phyloP scores from a whole-genome alignment of 148 eudicot genomes.

The Euryodendron excelsum region DNA sequence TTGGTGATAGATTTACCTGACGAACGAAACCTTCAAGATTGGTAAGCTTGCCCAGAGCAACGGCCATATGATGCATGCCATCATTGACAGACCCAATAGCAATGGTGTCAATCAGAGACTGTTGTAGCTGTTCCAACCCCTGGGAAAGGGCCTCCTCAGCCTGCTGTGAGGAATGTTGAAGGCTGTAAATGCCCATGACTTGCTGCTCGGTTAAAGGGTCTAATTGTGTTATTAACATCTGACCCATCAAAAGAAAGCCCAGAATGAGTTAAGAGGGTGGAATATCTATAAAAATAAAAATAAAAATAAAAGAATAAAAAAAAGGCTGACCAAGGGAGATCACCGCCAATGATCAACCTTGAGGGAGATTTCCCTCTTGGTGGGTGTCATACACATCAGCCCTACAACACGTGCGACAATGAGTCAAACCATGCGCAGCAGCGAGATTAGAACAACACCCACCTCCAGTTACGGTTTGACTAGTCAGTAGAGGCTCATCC shows the following conservation, averaged over 20 bases:
- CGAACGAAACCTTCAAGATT: constrained; percentile 88
- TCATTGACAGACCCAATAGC: constrained; percentile 54
- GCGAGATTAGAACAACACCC: too few species aligned
- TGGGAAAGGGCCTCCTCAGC: constrained; percentile 86
- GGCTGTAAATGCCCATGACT: constrained; percentile 70
- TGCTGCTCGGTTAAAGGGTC: constrained; percentile 90
- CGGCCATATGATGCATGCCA: constrained; percentile 87
- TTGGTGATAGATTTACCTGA: constrained; percentile 43
- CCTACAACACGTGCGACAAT: too few species aligned
- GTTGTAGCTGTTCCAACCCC: constrained; percentile 84
- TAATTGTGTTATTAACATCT: constrained; percentile 71
- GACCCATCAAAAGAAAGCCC: neutral
- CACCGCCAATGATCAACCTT: too few species aligned
- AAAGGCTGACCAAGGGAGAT: too few species aligned
- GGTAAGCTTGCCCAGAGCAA: constrained; percentile 81
- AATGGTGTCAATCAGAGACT: constrained; percentile 72
- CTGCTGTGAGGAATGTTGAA: constrained; percentile 84
- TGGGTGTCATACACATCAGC: too few species aligned
- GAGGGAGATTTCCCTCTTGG: too few species aligned
- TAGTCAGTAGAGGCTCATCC: too few species aligned
- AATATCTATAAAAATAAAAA: neutral
- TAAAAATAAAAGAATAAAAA: too few species aligned
- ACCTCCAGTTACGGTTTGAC: too few species aligned
- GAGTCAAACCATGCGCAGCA: too few species aligned
- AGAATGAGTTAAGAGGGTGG: neutral